These are phyloP conservation scores for Sisymbrium altissimum DNA, from an alignment of 345 rosid genomes.

Conservation along the genomic window DNA sequence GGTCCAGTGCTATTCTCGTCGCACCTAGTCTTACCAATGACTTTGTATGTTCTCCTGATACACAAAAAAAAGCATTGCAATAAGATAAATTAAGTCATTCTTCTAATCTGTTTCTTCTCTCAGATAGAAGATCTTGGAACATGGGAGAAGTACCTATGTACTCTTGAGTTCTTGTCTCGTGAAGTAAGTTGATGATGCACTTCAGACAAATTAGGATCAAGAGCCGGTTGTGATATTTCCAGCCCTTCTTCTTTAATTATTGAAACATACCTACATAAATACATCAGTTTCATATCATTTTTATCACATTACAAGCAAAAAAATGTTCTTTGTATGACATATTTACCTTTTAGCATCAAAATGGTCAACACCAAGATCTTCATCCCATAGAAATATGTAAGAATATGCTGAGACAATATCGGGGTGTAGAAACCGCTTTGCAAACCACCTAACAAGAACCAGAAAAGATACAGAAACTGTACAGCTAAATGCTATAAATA, in stretches of 20 bases:
- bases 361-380: slow-evolving; percentile 43
- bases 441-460: slow-evolving; percentile 69
- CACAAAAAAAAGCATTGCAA: neutral
- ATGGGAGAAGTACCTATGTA: slow-evolving; percentile 54
- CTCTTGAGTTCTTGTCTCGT: slow-evolving; percentile 42
- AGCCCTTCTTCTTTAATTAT: slow-evolving; percentile 67
- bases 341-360: slow-evolving; percentile 33
- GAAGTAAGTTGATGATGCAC: slow-evolving; percentile 63
- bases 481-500: neutral
- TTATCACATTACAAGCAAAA: neutral
- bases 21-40: slow-evolving; percentile 39
- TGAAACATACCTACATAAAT: slow-evolving; percentile 51
- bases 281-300: neutral
- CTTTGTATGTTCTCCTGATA: slow-evolving; percentile 42
- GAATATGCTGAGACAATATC: slow-evolving; percentile 38
- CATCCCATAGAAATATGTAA: slow-evolving; percentile 48
- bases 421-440: slow-evolving; percentile 68
- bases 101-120: neutral
- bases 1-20: slow-evolving; percentile 44
- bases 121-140: neutral
- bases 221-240: slow-evolving; percentile 87
- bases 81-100: neutral
- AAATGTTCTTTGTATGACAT: neutral
- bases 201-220: slow-evolving; percentile 53
- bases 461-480: neutral